Base-by-base conservation (phyloP, 2,329 filamentous ascomycete genomes). In the Pestalotiopsis sp. region DNA sequence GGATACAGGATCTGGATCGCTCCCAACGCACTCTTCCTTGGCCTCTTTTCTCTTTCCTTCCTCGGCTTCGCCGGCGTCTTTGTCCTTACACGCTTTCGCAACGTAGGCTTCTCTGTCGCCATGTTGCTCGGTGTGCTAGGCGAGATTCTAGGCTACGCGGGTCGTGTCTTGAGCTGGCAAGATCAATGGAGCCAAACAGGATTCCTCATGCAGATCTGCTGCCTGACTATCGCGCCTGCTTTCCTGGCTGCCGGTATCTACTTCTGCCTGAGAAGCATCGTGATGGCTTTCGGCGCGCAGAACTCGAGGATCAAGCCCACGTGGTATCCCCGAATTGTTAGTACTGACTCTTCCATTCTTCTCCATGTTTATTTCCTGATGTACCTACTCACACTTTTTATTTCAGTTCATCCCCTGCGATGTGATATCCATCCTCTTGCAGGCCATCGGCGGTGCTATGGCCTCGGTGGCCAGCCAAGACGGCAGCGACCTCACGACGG, bases 241-340 rank as follows among this genome's bases (percentile, higher is more conserved):
- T 91, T 91, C 74, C 81, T 91, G 75, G 85, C 88, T 9, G 89
- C 88, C 0, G 87, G 84, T 1, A 84, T 92, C 55, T 92, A 92
- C 73, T 79, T 92, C 64, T 89, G 87, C 69, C 79, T 91, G 62
- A 75, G 83, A 11, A 78, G 81, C 52, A 84, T 86, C 69, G 84
- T 86, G 11, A 77, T 78, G 61, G 81, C 79, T 0, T 85, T 84
- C 71, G 84, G 84, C 0, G 75, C 79, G 0, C 80, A 84, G 72
- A 83, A 85, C 73, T 85, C 82, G n/a, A 75, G 83, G 40, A 79
- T 86, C 65, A 76, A 75, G 22, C 84, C 84, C 0, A 77, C 80
- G 68, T 80, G 77, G 66, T 87, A 86, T 70, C 86, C 85, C 10
- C 75, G 83, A 58, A 82, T 86, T 67, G 83, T 85, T 73, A 72